These are phyloP conservation scores for Cruciata laevipes DNA, from an alignment of 257 asterid genomes.

Conservation along the genomic window DNA sequence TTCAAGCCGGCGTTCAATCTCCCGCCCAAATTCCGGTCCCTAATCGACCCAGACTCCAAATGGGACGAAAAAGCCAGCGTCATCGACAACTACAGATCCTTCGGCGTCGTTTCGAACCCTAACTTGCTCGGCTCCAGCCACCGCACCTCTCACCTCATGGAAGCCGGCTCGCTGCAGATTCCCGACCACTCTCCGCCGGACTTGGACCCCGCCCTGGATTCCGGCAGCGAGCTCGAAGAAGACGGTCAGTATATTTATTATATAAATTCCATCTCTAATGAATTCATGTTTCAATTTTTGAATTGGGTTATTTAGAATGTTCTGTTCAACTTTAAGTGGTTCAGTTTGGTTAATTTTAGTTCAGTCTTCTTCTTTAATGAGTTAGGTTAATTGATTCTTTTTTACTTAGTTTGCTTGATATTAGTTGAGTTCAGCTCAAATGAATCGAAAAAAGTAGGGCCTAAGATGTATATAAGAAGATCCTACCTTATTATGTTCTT, in stretches of 20 bases:
- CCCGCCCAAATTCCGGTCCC: slow-evolving; percentile 68
- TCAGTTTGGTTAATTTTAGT: too few relatives aligned
- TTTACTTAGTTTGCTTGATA: too few relatives aligned
- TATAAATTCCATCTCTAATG: too few relatives aligned
- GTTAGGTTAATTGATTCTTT: too few relatives aligned
- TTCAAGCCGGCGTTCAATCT: slow-evolving; percentile 90
- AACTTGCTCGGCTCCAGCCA: slow-evolving; percentile 82
- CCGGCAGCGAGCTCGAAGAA: slow-evolving; percentile 95
- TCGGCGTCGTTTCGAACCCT: slow-evolving; percentile 90
- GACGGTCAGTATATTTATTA: slow-evolving; percentile 89
- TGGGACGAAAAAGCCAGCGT: slow-evolving; percentile 92
- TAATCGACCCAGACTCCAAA: slow-evolving; percentile 49
- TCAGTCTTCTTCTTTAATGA: too few relatives aligned
- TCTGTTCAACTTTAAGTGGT: too few relatives aligned
- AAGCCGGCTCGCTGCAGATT: slow-evolving; percentile 62
- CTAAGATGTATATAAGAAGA: too few relatives aligned
- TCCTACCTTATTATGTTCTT: too few relatives aligned
- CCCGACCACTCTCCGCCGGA: slow-evolving; percentile 31
- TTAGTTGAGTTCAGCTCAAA: too few relatives aligned
- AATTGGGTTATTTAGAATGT: too few relatives aligned
- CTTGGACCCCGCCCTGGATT: slow-evolving; percentile 32
- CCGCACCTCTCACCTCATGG: slow-evolving; percentile 65
- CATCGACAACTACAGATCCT: slow-evolving; percentile 79
- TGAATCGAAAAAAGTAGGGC: too few relatives aligned
- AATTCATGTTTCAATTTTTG: too few relatives aligned